Evolutionary conservation across 176 grass and related monocot genomes (phyloP), one percentile per base, ranked within the genome.

Genomic region (Triticum timopheevii): DNA sequence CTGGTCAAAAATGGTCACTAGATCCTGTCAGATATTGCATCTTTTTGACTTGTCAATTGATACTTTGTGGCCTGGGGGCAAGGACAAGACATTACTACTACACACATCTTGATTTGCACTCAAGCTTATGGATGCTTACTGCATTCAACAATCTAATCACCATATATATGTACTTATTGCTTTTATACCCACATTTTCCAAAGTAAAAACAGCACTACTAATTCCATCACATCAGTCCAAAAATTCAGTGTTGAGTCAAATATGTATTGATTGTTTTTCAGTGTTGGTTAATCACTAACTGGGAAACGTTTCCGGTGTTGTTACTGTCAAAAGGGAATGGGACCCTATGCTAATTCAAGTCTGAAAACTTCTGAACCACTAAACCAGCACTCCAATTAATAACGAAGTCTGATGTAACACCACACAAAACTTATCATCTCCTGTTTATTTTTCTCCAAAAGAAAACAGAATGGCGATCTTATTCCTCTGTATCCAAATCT

Each of bases 401-500:
- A 80, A 4, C 31, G 30, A 35, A 65, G 28, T 22, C 13, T 45
- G 3, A 58, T 58, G 54, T 58, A 58, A 38, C 24, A 73, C 2
- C 40, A 49, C 87, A 89, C 13, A 40, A 39, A 84, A 36, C 31
- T 59, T 52, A 81, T 22, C 9, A 7, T 54, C 23, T 33, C 12
- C 20, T 42, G 2, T n/a, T 72, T 65, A 13, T 5, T 36, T 20
- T 25, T 62, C 31, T 22, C 47, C 69, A 69, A 77, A 78, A 68
- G 28, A 20, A 69, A 77, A 69, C 47, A 23, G 50, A 84, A 76
- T 62, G 44, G 39, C 8, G 42, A 75, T 75, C 24, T 47, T 44
- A 52, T 70, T 77, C 69, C 24, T 30, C 61, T 42, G 69, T 76
- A 27, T 56, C 69, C 61, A 84, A 76, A 87, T 91, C 81, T 76